Base-by-base conservation (phyloP, 768 basidiomycete species). In the Tephrocybe sp. region DNA sequence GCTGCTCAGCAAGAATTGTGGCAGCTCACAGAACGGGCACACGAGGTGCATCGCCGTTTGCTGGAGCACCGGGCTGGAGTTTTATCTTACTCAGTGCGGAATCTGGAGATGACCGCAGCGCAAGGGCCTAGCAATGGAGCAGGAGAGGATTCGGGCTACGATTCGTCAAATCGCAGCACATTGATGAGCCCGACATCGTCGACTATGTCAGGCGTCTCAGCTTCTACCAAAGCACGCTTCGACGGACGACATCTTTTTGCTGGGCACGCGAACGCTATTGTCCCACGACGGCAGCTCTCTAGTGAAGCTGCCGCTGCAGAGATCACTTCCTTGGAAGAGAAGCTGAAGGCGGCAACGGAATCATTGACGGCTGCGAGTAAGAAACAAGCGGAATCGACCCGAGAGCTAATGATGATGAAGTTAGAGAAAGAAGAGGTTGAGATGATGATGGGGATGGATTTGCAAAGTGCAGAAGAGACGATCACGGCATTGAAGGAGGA, bases 231-330 rank as follows among this genome's bases (percentile, higher is more conserved):
- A 34, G 57, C 70, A 8, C 81, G 80, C 31, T 94, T 94, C 62
- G 88, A 90, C 46, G 89, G 89, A 11, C 82, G 86, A 0, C 90
- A 92, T 68, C 73, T 93, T 45, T 92, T 92, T 55, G 88, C 92
- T 0, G 91, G 91, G 0, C 87, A 92, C 56, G 81, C 78, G 3
- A 77, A 83, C 37, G 78, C 88, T 4, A 68, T 87, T 15, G 69
- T 86, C 0, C 88, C 87, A 0, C 68, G 63, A 38, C 59, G 68
- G 34, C 69, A 70, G 24, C 65, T 73, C 34, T 70, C 72, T 3
- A 68, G 77, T 0, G 71, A 76, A 23, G 66, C 76, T 10, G 66
- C 74, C 12, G 65, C 72, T 2, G 59, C 66, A 2, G 79, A 82
- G 49, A 65, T 83, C 7, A 49, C 68, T 12, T 64, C 72, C 4